phyloP scores from a whole-genome alignment of 2,329 filamentous ascomycete species.

The Aspergillus ruber region DNA sequence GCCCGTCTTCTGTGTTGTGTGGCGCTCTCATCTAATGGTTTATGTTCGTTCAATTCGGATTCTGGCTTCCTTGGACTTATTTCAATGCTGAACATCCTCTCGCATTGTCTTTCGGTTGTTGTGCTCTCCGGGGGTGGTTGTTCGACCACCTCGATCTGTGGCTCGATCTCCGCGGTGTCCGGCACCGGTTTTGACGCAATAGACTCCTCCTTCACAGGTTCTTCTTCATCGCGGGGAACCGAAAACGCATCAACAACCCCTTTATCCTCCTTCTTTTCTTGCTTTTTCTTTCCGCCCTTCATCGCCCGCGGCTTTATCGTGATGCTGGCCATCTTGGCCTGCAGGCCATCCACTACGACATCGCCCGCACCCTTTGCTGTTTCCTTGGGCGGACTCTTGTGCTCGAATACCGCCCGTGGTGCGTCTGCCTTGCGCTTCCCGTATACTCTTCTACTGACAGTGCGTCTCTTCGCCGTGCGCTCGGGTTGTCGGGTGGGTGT shows the following conservation, averaged over 20 bases:
- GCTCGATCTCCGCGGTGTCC: background rate
- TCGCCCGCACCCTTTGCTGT: slow-evolving; percentile 3
- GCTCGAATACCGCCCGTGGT: slow-evolving; percentile 30
- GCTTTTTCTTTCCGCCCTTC: background rate
- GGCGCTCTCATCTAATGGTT: background rate
- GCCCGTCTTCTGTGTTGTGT: slow-evolving; percentile 3
- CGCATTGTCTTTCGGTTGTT: slow-evolving; percentile 7
- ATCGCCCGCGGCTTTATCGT: slow-evolving; percentile 15
- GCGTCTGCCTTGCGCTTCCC: slow-evolving; percentile 29
- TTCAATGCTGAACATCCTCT: slow-evolving; percentile 25
- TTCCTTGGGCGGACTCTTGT: slow-evolving; percentile 19
- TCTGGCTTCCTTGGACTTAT: slow-evolving; percentile 9
- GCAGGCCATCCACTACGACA: slow-evolving; percentile 12
- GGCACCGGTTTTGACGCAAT: background rate
- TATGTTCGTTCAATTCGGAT: background rate
- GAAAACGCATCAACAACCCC: background rate
- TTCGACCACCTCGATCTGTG: slow-evolving; percentile 1
- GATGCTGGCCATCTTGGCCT: slow-evolving; percentile 22
- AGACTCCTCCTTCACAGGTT: background rate
- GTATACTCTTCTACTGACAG: slow-evolving; percentile 25
- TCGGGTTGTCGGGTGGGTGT: slow-evolving; percentile 15
- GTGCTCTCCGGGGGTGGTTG: slow-evolving; percentile 1
- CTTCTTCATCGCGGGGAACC: background rate
- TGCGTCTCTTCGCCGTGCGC: slow-evolving; percentile 18
- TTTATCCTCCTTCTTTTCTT: background rate